Conservation (phyloP, 2,329 filamentous ascomycete species). For the Claviceps quebecensis region DNA sequence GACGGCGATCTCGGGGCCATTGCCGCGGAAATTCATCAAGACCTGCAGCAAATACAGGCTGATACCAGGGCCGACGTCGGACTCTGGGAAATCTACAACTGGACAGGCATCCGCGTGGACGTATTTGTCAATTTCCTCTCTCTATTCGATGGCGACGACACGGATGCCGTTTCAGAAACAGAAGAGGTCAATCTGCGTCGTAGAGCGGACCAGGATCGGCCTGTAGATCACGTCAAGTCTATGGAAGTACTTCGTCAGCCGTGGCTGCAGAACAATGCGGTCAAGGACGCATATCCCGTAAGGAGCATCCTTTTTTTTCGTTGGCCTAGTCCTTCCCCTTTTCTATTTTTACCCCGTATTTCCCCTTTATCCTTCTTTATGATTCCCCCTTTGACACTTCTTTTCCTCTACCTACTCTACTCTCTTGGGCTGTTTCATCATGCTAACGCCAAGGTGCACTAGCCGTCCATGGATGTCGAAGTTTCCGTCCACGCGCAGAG, state of each 20-base stretch:
- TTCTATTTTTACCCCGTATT: not conserved
- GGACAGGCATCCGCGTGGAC: conserved; percentile 59
- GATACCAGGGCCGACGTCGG: conserved; percentile 40
- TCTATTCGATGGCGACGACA: conserved; percentile 21
- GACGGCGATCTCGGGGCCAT: conserved; percentile 26
- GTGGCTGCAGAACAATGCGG: conserved; percentile 11
- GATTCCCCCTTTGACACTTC: not conserved
- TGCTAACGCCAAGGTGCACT: not conserved
- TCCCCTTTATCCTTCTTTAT: no score
- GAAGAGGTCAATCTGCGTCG: not conserved
- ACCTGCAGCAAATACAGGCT: conserved; percentile 47
- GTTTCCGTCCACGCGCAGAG: conserved; percentile 18
- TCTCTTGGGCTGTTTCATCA: not conserved
- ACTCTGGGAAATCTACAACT: conserved; percentile 56
- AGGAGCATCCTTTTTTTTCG: conserved; percentile 5
- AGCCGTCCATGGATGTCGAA: conserved; percentile 28
- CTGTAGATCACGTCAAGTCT: not conserved
- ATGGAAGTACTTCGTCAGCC: conserved; percentile 3
- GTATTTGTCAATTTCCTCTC: conserved; percentile 73
- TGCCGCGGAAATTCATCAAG: conserved; percentile 50
- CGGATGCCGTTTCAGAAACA: not conserved
- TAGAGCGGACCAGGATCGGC: not conserved
- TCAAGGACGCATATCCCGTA: conserved; percentile 16
- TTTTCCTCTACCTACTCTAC: not conserved
- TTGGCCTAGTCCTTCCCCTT: not conserved